Base-by-base conservation (phyloP, 2,329 filamentous ascomycete genomes). In the Pestalotiopsis fici region DNA sequence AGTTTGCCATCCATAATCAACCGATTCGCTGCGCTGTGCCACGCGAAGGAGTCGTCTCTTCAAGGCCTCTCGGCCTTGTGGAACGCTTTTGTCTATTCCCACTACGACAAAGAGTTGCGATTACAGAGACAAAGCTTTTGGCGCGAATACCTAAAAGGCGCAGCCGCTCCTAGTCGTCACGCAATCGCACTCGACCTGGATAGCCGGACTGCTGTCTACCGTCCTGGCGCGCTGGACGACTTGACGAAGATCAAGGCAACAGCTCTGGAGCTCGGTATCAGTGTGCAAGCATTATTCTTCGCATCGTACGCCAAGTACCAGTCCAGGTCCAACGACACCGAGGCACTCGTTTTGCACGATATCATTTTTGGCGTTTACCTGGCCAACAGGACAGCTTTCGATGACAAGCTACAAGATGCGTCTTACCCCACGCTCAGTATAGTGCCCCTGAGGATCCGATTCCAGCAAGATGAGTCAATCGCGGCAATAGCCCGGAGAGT, bases 281-380 rank as follows among this genome's bases (percentile, higher is more conserved):
- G 89, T 35, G 76, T 92, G 1, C 94, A 97, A 71, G 85, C 93
- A 0, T 76, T 96, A 0, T 90, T 97, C 76, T 88, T 97, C 66
- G 93, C 93, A 0, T 83, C 86, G 0, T 93, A 91, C 70, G 88
- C 92, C 2, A 87, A 69, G 74, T 77, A 12, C 74, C 81, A 2
- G 73, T 78, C 60, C 37, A 55, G 59, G 56, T 5, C 23, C 67
- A 11, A 18, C 39, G 31, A 39, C 5, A 60, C 57, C 27, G 28
- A n/a, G 3, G n/a, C 15, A 27, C 31, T 18, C 4, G 25, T 9
- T 4, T 67, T 65, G 2, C 60, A 74, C 5, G 82, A 87, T 50
- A 78, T 93, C 1, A 80, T 93, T 0, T 85, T 97, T 63, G 95
- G 94, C 2, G 79, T 97, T 25, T 98, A 97, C 77, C 86, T 97